Evolutionary conservation across 805 yeast genomes (phyloP).

Genomic region (Cyberlindnera euphorbiae): DNA sequence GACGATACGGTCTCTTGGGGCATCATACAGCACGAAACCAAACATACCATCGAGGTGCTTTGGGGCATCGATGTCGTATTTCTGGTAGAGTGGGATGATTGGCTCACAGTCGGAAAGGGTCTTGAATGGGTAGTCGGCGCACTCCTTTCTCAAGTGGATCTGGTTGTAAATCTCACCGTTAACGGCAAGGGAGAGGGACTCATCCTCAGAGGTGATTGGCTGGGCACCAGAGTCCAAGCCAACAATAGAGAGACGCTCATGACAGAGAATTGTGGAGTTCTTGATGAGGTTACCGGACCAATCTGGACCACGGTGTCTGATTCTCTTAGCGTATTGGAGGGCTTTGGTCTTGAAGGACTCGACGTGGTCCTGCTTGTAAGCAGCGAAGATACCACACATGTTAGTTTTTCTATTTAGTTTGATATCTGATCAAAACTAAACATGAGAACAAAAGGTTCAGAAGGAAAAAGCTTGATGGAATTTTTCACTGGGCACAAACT

Average conservation of each 20-base stretch:
- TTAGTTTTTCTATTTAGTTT: constrained; percentile 2
- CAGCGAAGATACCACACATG: constrained; percentile 99
- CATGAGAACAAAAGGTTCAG: no score
- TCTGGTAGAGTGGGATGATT: constrained; percentile 85
- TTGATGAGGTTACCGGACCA: constrained; percentile 89
- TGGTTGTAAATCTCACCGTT: constrained; percentile 99
- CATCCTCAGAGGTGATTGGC: constrained; percentile 84
- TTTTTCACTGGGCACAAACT: no score
- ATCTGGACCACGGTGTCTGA: constrained; percentile 99
- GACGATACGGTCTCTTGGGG: constrained; percentile 73
- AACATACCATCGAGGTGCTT: constrained; percentile 96
- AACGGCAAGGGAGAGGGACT: constrained; percentile 69
- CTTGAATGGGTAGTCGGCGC: constrained; percentile 68
- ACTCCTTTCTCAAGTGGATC: constrained; percentile 76
- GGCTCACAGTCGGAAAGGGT: constrained; percentile 96
- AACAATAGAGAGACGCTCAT: constrained; percentile 96
- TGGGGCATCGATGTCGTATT: constrained; percentile 88
- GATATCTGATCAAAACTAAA: background rate
- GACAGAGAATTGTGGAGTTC: constrained; percentile 80
- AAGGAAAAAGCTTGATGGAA: no score
- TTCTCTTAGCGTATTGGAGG: constrained; percentile 81
- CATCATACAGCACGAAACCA: constrained; percentile 90
- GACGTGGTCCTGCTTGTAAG: constrained; percentile 76
- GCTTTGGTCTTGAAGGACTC: constrained; percentile 83
- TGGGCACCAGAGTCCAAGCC: constrained; percentile 98